phyloP scores from a whole-genome alignment of 306 rosid species.

The Malus orientalis region DNA sequence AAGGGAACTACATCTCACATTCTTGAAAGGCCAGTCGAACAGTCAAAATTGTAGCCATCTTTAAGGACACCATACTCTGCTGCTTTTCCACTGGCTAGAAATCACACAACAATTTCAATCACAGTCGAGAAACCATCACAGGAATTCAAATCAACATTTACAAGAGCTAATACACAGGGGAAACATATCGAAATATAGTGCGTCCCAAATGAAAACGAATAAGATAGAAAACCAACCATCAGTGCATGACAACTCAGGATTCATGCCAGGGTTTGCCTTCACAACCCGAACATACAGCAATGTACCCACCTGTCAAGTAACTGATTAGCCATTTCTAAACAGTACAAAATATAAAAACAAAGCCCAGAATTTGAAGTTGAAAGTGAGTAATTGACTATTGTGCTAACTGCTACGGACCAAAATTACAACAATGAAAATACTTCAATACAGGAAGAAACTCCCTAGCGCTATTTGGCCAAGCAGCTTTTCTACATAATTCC shows the following conservation, averaged over 20 bases:
- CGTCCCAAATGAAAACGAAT: not conserved
- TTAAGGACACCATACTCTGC: constrained; percentile 72
- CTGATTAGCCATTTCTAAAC: constrained; percentile 16
- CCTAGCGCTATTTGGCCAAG: not conserved
- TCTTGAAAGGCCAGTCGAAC: constrained; percentile 80
- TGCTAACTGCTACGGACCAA: not conserved
- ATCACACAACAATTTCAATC: constrained; percentile 5
- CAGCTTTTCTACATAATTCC: not conserved
- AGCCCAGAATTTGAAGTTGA: not conserved
- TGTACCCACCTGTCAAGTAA: constrained; percentile 58
- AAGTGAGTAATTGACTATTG: not conserved
- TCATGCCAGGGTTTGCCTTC: constrained; percentile 79
- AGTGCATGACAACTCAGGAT: constrained; percentile 85
- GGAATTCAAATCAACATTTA: not conserved
- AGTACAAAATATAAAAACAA: constrained; percentile 1
- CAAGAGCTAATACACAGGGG: not conserved
- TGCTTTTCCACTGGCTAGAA: constrained; percentile 70
- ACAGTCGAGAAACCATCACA: constrained; percentile 9
- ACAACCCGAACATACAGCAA: constrained; percentile 69
- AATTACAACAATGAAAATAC: not conserved
- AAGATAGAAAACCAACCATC: constrained; percentile 53
- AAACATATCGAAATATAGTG: not conserved
- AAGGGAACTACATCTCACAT: constrained; percentile 39
- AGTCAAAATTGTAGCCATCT: constrained; percentile 78
- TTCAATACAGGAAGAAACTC: not conserved